Evolutionary conservation across 1,139 yeast species (phyloP), one percentile per base, ranked within the genome.

Genomic region (Tardiomyces depauwii): DNA sequence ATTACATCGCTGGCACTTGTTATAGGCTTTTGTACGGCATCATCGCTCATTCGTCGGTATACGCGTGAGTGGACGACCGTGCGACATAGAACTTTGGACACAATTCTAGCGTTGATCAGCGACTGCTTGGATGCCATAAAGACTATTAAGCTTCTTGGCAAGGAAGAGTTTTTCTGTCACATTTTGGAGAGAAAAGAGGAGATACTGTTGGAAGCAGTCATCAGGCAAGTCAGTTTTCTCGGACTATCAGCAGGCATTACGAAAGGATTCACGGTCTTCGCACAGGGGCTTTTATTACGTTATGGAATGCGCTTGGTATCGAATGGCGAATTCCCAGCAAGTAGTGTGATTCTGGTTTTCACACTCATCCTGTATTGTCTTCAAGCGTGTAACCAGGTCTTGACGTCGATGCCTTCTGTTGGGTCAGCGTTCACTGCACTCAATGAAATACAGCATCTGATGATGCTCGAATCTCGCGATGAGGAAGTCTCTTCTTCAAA

Each of bases 261-360:
- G 2, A 77, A 73, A 43, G 61, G 82, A 9, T 65, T 82, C 39
- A 67, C 76, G 0, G 72, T 78, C 39, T 59, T 77, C 10, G 79
- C 88, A 1, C 86, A 87, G 47, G 83, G 86, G 2, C 66, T 85
- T 1, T 62, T 89, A 23, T 66, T 87, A 13, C 88, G 76, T 61
- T 88, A 80, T 59, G 97, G 96, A 0, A 71, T 88, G 71, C 67
- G 67, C 47, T 68, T 91, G 18, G 81, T 87, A 1, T 77, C 82
- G 0, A 54, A 57, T 1, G 70, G 68, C 0, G 75, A 75, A 43
- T 87, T 86, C 58, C 57, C 76, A 0, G 66, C 76, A 4, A 63
- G 65, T n/a, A 76, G 74, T 49, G 67, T 85, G 53, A 68, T 89
- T 64, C 76, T 78, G 56, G 85, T 89, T 0, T 73, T 86, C 43